These are phyloP conservation scores for Phylloporus sp. DNA, from an alignment of 768 basidiomycete genomes.

Conservation along the genomic window DNA sequence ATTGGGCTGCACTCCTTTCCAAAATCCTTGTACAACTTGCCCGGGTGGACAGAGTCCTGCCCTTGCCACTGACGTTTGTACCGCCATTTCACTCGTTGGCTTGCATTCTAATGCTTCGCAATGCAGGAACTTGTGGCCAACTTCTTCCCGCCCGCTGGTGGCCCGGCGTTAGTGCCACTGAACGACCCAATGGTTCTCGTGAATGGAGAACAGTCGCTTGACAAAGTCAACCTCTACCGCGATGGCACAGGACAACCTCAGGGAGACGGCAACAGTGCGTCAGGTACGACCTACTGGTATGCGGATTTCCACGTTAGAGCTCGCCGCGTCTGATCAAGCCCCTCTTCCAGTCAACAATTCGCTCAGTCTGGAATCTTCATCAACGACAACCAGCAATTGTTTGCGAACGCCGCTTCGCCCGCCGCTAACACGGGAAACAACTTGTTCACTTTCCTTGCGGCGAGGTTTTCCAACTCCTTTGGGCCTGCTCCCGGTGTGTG, in stretches of 20 bases:
- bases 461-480: conserved; percentile 24
- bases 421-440: conserved; percentile 19
- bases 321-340: neutral
- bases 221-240: conserved; percentile 27
- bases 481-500: conserved; percentile 23
- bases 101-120: neutral
- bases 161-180: conserved; percentile 22
- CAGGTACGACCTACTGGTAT: conserved; percentile 20
- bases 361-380: conserved; percentile 22
- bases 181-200: conserved; percentile 26
- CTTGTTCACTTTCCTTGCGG: conserved; percentile 27
- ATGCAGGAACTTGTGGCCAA: conserved; percentile 21
- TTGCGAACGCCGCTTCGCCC: conserved; percentile 17
- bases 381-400: conserved; percentile 18
- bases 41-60: conserved; percentile 15
- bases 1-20: conserved; percentile 21
- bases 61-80: conserved; percentile 22
- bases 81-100: neutral
- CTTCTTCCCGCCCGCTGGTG: conserved; percentile 23
- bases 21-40: conserved; percentile 26
- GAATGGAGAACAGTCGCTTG: conserved; percentile 20
- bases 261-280: conserved; percentile 22
- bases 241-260: conserved; percentile 24
- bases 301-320: neutral
- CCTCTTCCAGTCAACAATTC: conserved; percentile 17